A percentile compares a stretch with the other conserved stretches of the same genome.
These are phyloP conservation scores for Aphanoascus verrucosus DNA, from an alignment of 2,329 filamentous ascomycete genomes.

Conservation along the genomic window DNA sequence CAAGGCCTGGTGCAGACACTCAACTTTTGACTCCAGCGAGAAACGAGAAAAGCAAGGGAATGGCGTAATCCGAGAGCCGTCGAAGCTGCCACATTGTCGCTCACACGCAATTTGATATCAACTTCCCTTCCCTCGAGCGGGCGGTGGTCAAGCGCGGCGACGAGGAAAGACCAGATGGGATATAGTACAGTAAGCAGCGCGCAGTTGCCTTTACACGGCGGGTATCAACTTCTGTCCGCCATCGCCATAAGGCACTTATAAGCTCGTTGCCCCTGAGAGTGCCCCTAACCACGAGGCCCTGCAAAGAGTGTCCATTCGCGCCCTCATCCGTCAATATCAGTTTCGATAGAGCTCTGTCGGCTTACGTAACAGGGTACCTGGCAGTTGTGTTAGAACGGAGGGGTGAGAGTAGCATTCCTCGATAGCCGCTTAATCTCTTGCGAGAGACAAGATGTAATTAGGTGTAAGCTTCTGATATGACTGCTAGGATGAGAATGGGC, in stretches of 20 bases:
- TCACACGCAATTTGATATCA: not conserved
- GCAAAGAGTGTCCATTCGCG: too few species aligned
- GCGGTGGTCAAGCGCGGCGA: not conserved
- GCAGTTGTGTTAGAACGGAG: too few species aligned
- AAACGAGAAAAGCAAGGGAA: conserved; percentile 3
- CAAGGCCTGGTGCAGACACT: not conserved
- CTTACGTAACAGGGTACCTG: too few species aligned
- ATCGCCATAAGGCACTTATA: not conserved
- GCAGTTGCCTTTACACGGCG: not conserved
- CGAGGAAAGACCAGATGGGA: not conserved
- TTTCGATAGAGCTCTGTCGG: too few species aligned
- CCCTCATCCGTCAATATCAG: too few species aligned
- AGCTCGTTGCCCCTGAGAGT: not conserved
- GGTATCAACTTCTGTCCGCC: not conserved
- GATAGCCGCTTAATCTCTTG: too few species aligned
- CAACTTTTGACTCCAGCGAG: not conserved
- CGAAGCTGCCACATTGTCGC: conserved; percentile 7
- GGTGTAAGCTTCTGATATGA: too few species aligned
- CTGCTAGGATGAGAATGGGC: too few species aligned
- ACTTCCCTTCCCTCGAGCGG: not conserved
- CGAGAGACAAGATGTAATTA: too few species aligned
- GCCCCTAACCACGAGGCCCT: too few species aligned
- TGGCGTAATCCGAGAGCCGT: not conserved
- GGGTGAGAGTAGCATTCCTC: too few species aligned
- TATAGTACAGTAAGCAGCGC: not conserved